phyloP scores from a whole-genome alignment of 192 early-diverging fungal genomes.

The Gaertneriomyces sp. region DNA sequence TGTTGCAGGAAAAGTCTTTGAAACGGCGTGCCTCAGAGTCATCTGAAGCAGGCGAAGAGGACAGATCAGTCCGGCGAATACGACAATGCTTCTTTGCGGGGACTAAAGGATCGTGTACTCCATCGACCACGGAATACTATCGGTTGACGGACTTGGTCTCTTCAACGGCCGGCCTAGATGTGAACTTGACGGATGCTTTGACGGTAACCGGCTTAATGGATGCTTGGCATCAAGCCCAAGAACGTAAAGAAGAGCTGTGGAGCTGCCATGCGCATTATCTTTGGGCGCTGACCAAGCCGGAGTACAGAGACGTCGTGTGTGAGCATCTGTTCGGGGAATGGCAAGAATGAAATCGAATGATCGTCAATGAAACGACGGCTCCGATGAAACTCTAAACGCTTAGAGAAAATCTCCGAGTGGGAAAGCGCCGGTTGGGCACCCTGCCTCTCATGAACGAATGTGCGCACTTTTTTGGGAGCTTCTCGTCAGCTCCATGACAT shows the following conservation, averaged over 20 bases:
- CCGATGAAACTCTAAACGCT: too few relatives aligned
- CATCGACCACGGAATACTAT: constrained; percentile 21
- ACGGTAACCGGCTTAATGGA: neutral
- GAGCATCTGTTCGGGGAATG: constrained; percentile 15
- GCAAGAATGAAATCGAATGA: neutral
- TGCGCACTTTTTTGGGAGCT: too few relatives aligned
- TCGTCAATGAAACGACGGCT: too few relatives aligned
- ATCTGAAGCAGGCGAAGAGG: too few relatives aligned
- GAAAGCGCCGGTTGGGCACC: too few relatives aligned
- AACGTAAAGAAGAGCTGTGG: constrained; percentile 14
- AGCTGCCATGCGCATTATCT: constrained; percentile 22
- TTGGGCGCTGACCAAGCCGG: constrained; percentile 9
- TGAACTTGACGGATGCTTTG: constrained; percentile 8
- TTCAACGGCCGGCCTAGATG: neutral
- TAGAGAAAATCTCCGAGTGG: too few relatives aligned
- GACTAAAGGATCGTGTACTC: constrained; percentile 14
- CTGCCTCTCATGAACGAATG: too few relatives aligned
- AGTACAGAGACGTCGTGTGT: constrained; percentile 6
- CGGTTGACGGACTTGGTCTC: neutral
- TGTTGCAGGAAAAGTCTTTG: too few relatives aligned
- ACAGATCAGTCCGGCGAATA: constrained; percentile 10
- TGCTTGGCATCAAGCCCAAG: neutral
- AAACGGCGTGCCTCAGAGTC: too few relatives aligned
- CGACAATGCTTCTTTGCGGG: constrained; percentile 13
- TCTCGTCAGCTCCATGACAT: too few relatives aligned